Percentiles rank a stretch among this genome's conserved stretches.
Conservation (phyloP, 352 stramenopile genomes). For the Pythium inflatum region DNA sequence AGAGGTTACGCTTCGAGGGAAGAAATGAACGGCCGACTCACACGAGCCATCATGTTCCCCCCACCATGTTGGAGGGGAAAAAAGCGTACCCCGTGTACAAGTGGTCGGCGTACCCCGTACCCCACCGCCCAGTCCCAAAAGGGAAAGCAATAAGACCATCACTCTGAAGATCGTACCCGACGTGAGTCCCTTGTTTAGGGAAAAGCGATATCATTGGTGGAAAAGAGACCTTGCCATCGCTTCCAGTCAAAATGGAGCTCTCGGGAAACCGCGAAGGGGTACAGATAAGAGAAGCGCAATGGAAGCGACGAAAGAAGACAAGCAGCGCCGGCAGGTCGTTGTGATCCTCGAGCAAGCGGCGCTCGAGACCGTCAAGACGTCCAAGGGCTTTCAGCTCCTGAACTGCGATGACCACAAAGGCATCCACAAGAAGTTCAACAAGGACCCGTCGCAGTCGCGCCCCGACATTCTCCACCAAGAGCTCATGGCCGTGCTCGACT, state of each 20-base stretch:
- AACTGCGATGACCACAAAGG: slow-evolving; percentile 99
- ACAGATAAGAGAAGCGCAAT: neutral
- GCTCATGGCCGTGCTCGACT: slow-evolving; percentile 98
- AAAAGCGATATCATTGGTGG: slow-evolving; percentile 20
- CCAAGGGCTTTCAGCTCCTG: slow-evolving; percentile 98
- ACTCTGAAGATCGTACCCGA: neutral
- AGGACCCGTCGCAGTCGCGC: slow-evolving; percentile 96
- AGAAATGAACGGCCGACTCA: slow-evolving; percentile 23
- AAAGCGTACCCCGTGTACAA: slow-evolving; percentile 5
- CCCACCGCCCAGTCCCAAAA: slow-evolving; percentile 9
- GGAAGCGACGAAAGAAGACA: slow-evolving; percentile 48
- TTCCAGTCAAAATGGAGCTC: slow-evolving; percentile 30
- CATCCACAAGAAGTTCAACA: slow-evolving; percentile 95
- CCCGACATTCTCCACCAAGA: slow-evolving; percentile 99
- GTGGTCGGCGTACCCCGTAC: neutral
- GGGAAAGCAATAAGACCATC: neutral
- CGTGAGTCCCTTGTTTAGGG: neutral
- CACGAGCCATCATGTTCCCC: slow-evolving; percentile 24
- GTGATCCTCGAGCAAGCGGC: slow-evolving; percentile 98
- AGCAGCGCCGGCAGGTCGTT: slow-evolving; percentile 92
- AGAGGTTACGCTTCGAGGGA: slow-evolving; percentile 11
- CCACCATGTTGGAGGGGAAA: slow-evolving; percentile 11
- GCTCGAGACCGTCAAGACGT: slow-evolving; percentile 99
- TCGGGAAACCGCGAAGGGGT: slow-evolving; percentile 5
- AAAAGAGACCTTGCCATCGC: slow-evolving; percentile 20